Evolutionary conservation across 805 yeast genomes (phyloP).

Genomic region (Ogataea degrootiae): DNA sequence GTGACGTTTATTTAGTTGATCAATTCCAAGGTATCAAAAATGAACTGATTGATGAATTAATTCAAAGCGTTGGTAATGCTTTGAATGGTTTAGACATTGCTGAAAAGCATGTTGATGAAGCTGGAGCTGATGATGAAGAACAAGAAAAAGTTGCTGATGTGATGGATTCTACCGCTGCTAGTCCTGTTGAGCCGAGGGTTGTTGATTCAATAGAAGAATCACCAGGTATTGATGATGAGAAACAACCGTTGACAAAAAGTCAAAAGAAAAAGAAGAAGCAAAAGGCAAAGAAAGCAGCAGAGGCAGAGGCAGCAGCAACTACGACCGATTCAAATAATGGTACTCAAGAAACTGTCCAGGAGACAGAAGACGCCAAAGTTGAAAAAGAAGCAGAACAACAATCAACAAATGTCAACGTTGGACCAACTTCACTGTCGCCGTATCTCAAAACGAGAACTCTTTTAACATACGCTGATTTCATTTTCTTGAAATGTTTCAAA

Average conservation of each 20-base stretch:
- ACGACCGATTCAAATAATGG: too few relatives aligned
- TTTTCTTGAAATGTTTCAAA: conserved; percentile 15
- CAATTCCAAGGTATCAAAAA: conserved; percentile 13
- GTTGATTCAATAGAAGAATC: neutral
- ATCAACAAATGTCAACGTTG: too few relatives aligned
- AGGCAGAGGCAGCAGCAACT: too few relatives aligned
- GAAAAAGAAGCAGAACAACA: too few relatives aligned
- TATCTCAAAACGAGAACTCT: conserved; percentile 1
- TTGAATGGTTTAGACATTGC: neutral
- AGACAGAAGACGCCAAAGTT: too few relatives aligned
- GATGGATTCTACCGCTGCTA: neutral
- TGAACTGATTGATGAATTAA: conserved; percentile 11
- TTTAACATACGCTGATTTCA: conserved; percentile 15
- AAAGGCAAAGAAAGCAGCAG: neutral
- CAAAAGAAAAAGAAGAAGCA: conserved; percentile 1
- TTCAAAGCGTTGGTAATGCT: conserved; percentile 1
- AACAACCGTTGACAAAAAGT: neutral
- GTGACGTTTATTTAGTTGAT: conserved; percentile 23
- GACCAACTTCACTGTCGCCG: too few relatives aligned
- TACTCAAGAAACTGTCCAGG: too few relatives aligned
- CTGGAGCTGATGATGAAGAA: neutral
- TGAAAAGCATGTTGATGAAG: neutral
- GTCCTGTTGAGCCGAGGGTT: neutral
- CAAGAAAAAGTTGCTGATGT: neutral
- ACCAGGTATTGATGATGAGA: neutral